Evolutionary conservation across 202 grass and related monocot genomes (phyloP), one percentile per base, ranked within the genome.

Genomic region (Musa balbisiana): DNA sequence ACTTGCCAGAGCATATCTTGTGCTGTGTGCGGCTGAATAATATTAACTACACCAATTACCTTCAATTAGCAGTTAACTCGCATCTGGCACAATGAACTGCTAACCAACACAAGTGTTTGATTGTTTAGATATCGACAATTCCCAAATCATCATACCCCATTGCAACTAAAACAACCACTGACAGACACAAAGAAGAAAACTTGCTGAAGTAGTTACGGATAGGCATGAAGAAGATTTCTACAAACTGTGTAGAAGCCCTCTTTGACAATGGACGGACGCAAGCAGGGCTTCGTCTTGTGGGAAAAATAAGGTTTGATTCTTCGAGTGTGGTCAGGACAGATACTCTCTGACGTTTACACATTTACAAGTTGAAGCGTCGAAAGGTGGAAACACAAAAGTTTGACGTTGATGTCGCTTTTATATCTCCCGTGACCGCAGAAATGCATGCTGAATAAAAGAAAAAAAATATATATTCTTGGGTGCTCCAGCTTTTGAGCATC

Each of bases 11-110:
- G 25, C 51, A 70, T 16, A 58, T 79, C 3, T 54, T 79, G 3
- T 79, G 76, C 65, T 79, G 76, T 22, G 64, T 79, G 64, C 51
- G 76, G 13, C 13, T 79, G 77, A 79, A 79, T 4, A 24, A 24
- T 49, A 79, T 79, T 2, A 27, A 79, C 23, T 70, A 77, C 15
- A 16, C 43, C 33, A 63, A 66, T 66, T 77, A 77, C 62, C 21
- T 26, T 64, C 59, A 51, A 17, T 60, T 77, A 11, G 60, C 59
- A 51, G 11, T 64, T n/a, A 3, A 77, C 65, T 51, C 49, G 23
- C 59, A 2, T 77, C 23, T 1, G 65, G 74, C 65, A 26, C 25
- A 55, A 29, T 19, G 15, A n/a, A 27, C 67, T 69, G 14, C 33
- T 27, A 60, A 60, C 56, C 19, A n/a, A 21, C n/a, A 8, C 56